Base-by-base conservation (phyloP, 345 rosid species). In the Camelina hispida region DNA sequence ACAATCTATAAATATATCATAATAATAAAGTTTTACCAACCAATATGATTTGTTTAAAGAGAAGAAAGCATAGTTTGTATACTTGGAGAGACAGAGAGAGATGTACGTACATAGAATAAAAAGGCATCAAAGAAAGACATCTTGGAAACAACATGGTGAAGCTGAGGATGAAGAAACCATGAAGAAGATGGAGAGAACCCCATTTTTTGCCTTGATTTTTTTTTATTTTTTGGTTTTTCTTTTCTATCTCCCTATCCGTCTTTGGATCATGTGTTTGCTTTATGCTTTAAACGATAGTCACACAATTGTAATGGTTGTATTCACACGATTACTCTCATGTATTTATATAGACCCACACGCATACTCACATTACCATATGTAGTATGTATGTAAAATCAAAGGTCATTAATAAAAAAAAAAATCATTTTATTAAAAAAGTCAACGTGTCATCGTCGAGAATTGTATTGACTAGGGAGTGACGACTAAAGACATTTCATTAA, bases 51-150 rank as follows among this genome's bases (percentile, higher is more conserved):
- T 16, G 52, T 14, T 50, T 40, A 53, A 53, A 12, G 65, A 47
- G 61, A 74, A 16, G 62, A 48, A 18, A 46, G 4, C 55, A 34
- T 59, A 7, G 40, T 2, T 48, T 16, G 4, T 35, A 7, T 32
- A 34, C 18, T 7, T 16, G 4, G 16, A 55, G 35, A 52, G 23
- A 68, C 5, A 53, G 54, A 69, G 48, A 78, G 13, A 51, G 14
- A 51, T 32, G 58, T 18, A 77, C 80, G 78, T 9, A 82, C 96
- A 37, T 69, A 83, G 78, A 91, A 91, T 62, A 88, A 42, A 1
- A 91, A 38, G 35, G 89, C 56, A 55, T 88, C 96, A 25, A 85
- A 66, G 79, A 81, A 46, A 68, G 79, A 71, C 91, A 91, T 84
- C 81, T 85, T 81, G 72, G 89, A 78, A 52, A 86, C 83, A 25